Base-by-base conservation (phyloP, 441 rosid species). In the Hura crepitans region DNA sequence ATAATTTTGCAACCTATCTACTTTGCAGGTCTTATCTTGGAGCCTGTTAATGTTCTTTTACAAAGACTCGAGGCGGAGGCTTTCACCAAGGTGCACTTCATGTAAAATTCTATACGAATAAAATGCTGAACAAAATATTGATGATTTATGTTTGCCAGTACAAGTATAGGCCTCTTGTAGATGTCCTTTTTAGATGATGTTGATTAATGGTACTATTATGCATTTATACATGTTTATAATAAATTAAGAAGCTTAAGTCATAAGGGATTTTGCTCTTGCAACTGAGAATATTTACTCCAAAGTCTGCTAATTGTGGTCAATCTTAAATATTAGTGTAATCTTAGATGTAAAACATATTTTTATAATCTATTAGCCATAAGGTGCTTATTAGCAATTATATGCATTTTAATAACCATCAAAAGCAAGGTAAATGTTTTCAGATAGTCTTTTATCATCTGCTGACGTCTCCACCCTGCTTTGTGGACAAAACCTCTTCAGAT, bases 51-150 rank as follows among this genome's bases (percentile, higher is more conserved):
- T 75, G 85, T 83, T 80, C 93, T 93, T 50, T 68, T 96, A 76
- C 85, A 88, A 77, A 84, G 77, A 81, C 31, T 80, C 71, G 97
- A 96, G 78, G 87, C 84, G 73, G 91, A 89, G 74, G 92, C 90
- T 72, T 89, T 96, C 67, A 73, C 86, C 62, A 91, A 86, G 97
- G 98, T 93, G 71, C 27, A 25, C 56, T 28, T 18, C 15, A 9
- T 37, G n/a, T 20, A 20, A n/a, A 42, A 6, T 22, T 30, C 15
- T 47, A 54, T 62, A 6, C 17, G 18, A 30, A 17, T 62, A 28
- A 22, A 7, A 7, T 54, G 37, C 14, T 35, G 54, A 59, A 39
- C 25, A n/a, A 10, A 30, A 61, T 10, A 6, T 57, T 35, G 54
- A 68, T 42, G 25, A 22, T 61, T 53, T 46, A 13, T 12, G 10